phyloP scores from a whole-genome alignment of 1,139 yeast species.

The Candida tetrigidarum region DNA sequence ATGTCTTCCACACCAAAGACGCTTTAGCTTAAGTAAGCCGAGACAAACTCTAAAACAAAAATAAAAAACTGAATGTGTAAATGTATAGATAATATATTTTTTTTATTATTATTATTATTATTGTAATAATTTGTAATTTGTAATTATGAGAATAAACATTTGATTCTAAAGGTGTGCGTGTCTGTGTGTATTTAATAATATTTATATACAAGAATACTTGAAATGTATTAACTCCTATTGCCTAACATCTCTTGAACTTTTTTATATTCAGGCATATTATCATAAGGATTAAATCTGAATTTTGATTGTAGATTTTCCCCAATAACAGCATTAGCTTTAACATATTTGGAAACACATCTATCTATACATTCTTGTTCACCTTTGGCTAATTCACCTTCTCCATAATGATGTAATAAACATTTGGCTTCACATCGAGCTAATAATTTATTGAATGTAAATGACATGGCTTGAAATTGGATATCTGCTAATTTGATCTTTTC shows the following conservation, averaged over 20 bases:
- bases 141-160: too few species aligned
- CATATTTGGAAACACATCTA: constrained; percentile 77
- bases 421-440: constrained; percentile 63
- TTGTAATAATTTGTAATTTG: too few species aligned
- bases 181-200: too few species aligned
- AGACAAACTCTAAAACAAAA: neutral
- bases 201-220: neutral
- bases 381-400: constrained; percentile 77
- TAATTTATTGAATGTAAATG: constrained; percentile 65
- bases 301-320: constrained; percentile 50
- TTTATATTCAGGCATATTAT: constrained; percentile 44
- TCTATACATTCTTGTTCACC: constrained; percentile 80
- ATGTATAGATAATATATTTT: neutral
- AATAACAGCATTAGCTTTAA: constrained; percentile 62
- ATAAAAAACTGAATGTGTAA: neutral
- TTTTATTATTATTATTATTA: too few species aligned
- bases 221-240: too few species aligned
- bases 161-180: too few species aligned
- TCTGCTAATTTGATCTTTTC: constrained; percentile 72
- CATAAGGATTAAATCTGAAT: constrained; percentile 31
- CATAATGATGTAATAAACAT: constrained; percentile 75
- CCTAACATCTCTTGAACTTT: constrained; percentile 24
- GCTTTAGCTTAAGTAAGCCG: neutral
- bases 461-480: constrained; percentile 75
- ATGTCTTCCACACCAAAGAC: constrained; percentile 80